These are phyloP conservation scores for Phyllosticta capitalensis DNA, from an alignment of 2,329 filamentous ascomycete species.

Conservation along the genomic window DNA sequence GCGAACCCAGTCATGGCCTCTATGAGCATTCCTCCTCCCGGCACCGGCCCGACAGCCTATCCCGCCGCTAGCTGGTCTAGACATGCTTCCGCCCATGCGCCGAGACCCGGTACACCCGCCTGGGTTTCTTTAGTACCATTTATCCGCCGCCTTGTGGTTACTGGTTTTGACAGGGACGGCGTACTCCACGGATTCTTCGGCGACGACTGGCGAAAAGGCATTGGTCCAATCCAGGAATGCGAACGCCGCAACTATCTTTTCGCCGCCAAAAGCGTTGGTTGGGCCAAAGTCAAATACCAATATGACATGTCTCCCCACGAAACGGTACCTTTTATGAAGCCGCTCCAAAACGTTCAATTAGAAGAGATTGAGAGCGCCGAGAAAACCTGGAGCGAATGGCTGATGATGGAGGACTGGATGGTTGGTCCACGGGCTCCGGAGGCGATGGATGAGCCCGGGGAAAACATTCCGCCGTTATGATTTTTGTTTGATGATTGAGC, in stretches of 20 bases:
- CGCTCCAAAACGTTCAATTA: constrained; percentile 66
- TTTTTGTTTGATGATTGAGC: neutral
- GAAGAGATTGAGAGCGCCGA: constrained; percentile 78
- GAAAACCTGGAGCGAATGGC: constrained; percentile 83
- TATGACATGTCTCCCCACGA: constrained; percentile 84
- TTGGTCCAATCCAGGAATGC: constrained; percentile 75
- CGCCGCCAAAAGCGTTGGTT: constrained; percentile 83
- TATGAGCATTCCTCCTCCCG: constrained; percentile 21
- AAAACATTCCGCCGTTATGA: constrained; percentile 1
- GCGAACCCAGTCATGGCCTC: constrained; percentile 38
- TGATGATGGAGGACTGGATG: constrained; percentile 98
- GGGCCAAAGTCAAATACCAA: constrained; percentile 78
- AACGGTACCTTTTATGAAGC: constrained; percentile 76
- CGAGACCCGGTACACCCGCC: constrained; percentile 26
- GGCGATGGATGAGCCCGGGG: constrained; percentile 20
- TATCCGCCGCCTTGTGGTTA: constrained; percentile 79
- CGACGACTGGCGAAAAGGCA: constrained; percentile 75
- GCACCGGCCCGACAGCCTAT: constrained; percentile 16
- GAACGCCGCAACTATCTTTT: constrained; percentile 94
- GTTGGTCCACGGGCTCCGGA: constrained; percentile 68
- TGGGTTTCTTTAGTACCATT: constrained; percentile 74
- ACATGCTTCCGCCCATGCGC: constrained; percentile 28
- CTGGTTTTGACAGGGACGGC: constrained; percentile 76
- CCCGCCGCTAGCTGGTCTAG: constrained; percentile 30
- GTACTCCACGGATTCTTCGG: constrained; percentile 96